A percentile compares a stretch with the other conserved stretches of the same genome.
Evolutionary conservation across 1,284 basidiomycete species (phyloP).

Genomic region (Pseudozyma flocculosa): DNA sequence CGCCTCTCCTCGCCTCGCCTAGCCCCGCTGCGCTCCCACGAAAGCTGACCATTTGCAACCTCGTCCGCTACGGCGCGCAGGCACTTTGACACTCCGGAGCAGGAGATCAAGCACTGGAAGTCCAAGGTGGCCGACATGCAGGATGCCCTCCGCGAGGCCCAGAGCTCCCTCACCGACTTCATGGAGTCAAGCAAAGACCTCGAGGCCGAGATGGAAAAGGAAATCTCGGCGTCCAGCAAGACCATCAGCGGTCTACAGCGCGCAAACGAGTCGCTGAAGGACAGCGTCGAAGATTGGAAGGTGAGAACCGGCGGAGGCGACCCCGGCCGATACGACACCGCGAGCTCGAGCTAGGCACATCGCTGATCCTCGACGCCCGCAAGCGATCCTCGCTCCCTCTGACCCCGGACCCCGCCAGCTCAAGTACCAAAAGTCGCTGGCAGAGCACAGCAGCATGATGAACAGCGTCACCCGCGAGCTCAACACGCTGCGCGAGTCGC

Average conservation of each 20-base stretch:
- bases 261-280: slow-evolving; percentile 40
- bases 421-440: slow-evolving; percentile 50
- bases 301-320: slow-evolving; percentile 8
- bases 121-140: slow-evolving; percentile 47
- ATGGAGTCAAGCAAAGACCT: slow-evolving; percentile 54
- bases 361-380: too few relatives aligned
- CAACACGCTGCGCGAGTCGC: slow-evolving; percentile 37
- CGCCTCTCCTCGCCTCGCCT: neutral
- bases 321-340: too few relatives aligned
- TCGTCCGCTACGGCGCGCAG: too few relatives aligned
- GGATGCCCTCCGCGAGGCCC: slow-evolving; percentile 46
- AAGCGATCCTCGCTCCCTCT: neutral
- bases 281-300: slow-evolving; percentile 54
- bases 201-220: slow-evolving; percentile 54
- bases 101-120: slow-evolving; percentile 50
- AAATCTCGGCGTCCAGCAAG: slow-evolving; percentile 35
- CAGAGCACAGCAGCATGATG: slow-evolving; percentile 48
- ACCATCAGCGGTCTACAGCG: slow-evolving; percentile 35
- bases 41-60: neutral
- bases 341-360: too few relatives aligned
- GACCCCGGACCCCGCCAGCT: slow-evolving; percentile 2
- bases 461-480: slow-evolving; percentile 48
- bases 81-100: slow-evolving; percentile 40
- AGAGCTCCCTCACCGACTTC: slow-evolving; percentile 50
- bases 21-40: neutral